Percentiles rank a stretch among this genome's conserved stretches.
These are phyloP conservation scores for Paramecium biaurelia DNA, from an alignment of 73 alveolate species.

Conservation along the genomic window DNA sequence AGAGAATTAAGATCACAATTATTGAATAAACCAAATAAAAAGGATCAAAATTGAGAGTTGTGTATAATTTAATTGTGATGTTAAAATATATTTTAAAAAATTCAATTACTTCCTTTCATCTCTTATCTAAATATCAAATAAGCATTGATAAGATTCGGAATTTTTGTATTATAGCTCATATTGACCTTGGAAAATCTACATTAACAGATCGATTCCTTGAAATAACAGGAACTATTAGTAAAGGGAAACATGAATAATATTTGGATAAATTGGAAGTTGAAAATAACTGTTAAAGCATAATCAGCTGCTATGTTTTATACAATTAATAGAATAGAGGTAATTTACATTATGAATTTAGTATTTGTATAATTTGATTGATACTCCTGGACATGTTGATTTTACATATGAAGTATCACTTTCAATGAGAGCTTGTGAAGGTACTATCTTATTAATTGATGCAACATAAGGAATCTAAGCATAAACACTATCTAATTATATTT, in stretches of 20 bases:
- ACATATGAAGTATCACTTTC: constrained; percentile 78
- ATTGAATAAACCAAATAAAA: constrained; percentile 11
- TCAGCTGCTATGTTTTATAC: constrained; percentile 85
- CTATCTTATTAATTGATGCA: constrained; percentile 91
- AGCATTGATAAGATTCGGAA: constrained; percentile 70
- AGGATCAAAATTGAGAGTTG: not conserved
- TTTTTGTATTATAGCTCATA: constrained; percentile 93
- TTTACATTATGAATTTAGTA: not conserved
- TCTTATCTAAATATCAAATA: not conserved
- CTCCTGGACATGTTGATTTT: constrained; percentile 97
- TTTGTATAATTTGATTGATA: constrained; percentile 87
- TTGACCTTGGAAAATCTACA: constrained; percentile 93
- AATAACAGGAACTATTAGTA: constrained; percentile 46
- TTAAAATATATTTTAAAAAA: not conserved
- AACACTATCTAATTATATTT: constrained; percentile 85
- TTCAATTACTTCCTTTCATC: not conserved
- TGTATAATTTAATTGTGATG: constrained; percentile 12
- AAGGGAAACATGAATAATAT: constrained; percentile 56
- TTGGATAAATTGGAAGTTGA: constrained; percentile 77
- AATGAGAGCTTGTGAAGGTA: constrained; percentile 95
- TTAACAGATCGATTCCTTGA: constrained; percentile 63
- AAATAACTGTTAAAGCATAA: constrained; percentile 86
- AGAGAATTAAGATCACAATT: constrained; percentile 42
- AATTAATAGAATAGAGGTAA: not conserved
- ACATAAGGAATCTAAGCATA: constrained; percentile 93